Percentiles rank a stretch among this genome's conserved stretches.
phyloP scores from a whole-genome alignment of 1,139 yeast species.

The Zhuliangozyma parablackwelliae region DNA sequence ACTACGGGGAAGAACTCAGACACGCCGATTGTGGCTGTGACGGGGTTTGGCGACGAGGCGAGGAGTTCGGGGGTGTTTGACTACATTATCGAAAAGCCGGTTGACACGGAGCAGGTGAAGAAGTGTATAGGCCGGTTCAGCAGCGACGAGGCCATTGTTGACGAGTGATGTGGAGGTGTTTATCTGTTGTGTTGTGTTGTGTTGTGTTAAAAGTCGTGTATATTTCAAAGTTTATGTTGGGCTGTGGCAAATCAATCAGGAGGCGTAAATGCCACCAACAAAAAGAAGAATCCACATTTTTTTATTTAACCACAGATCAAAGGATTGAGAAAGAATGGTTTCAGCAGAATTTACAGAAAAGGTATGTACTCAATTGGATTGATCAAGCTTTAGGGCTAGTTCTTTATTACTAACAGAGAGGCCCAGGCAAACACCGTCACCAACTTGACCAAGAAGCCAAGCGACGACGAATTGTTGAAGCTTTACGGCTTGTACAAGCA shows the following conservation, averaged over 20 bases:
- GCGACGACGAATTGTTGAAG: conserved; percentile 78
- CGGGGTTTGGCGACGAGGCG: conserved; percentile 73
- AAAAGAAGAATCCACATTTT: too few relatives aligned
- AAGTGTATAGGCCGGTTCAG: conserved; percentile 20
- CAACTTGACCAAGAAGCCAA: conserved; percentile 70
- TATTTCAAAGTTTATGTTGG: too few relatives aligned
- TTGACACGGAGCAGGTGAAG: conserved; percentile 31
- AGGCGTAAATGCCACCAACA: too few relatives aligned
- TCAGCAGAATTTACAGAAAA: conserved; percentile 52
- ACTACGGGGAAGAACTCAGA: conserved; percentile 72
- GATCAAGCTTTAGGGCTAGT: neutral
- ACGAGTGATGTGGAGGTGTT: neutral
- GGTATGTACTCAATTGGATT: conserved; percentile 27
- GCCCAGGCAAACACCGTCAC: conserved; percentile 74
- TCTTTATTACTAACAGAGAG: neutral
- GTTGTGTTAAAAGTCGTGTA: too few relatives aligned
- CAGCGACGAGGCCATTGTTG: conserved; percentile 23
- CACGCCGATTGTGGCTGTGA: conserved; percentile 76
- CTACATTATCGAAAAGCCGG: conserved; percentile 74
- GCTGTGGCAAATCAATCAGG: too few relatives aligned
- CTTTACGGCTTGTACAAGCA: conserved; percentile 92
- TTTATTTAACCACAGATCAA: too few relatives aligned
- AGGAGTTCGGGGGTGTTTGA: conserved; percentile 54
- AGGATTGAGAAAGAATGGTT: too few relatives aligned
- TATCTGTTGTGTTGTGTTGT: too few relatives aligned